Conservation (phyloP, 176 grass and related monocot species). For the Aegilops speltoides region DNA sequence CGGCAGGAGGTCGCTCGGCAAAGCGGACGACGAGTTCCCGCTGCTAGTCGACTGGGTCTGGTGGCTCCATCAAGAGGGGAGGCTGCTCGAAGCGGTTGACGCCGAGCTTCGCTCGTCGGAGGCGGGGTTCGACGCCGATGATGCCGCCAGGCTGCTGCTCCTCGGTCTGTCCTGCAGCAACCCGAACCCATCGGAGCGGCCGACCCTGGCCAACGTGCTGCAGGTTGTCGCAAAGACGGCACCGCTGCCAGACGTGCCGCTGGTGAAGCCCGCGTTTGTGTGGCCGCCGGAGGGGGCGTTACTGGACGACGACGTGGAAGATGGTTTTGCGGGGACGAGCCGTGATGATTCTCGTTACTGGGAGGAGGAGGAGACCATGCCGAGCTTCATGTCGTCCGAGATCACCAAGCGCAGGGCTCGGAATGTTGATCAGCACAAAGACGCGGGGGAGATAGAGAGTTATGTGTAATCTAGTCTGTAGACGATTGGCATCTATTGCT, state of each 20-base stretch:
- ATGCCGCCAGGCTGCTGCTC: neutral
- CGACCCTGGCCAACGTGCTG: slow-evolving; percentile 12
- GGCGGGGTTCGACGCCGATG: neutral
- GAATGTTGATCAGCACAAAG: neutral
- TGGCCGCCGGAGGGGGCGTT: neutral
- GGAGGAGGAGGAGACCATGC: neutral
- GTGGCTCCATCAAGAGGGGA: slow-evolving; percentile 16
- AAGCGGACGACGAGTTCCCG: neutral
- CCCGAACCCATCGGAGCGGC: neutral
- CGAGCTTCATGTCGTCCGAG: neutral
- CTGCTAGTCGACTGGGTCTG: slow-evolving; percentile 10
- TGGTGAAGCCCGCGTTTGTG: neutral
- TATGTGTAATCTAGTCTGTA: neutral
- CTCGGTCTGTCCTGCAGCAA: neutral
- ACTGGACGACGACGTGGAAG: neutral
- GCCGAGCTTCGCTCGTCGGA: neutral
- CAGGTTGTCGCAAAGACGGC: neutral
- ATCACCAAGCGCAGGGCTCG: neutral
- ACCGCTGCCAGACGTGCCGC: neutral
- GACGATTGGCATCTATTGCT: too few species aligned
- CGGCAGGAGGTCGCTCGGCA: neutral
- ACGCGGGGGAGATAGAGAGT: neutral
- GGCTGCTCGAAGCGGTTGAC: neutral
- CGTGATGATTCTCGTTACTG: neutral
- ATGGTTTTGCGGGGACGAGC: neutral